Base-by-base conservation (phyloP, 2,329 filamentous ascomycete genomes). In the Teratosphaeria viscida region DNA sequence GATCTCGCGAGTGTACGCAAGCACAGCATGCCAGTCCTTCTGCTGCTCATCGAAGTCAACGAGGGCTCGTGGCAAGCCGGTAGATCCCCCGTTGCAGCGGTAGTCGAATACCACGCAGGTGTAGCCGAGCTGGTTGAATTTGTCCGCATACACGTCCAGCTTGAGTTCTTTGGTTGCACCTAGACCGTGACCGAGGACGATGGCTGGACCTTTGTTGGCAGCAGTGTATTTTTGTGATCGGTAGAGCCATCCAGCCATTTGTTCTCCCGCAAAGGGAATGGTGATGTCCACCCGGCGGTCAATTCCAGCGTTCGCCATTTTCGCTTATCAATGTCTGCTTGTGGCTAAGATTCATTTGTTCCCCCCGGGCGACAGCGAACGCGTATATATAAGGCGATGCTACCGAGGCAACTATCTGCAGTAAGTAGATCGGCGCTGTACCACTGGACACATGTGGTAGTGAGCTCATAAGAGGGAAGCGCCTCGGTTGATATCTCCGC, bases 1-100 rank as follows among this genome's bases (percentile, higher is more conserved):
- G 16, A 65, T 57, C 7, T 66, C 65, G 53, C 71, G 70, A 5
- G 70, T 69, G 63, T 71, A 76, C 14, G 73, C 75, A 52, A 77
- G 74, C 5, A 74, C 74, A 62, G 75, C 72, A 6, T 65, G 68
- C 49, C 69, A 68, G 62, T 77, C 74, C 54, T 64, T 68, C 27
- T 64, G 62, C 60, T 76, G 73, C 47, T 67, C 26, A 3, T 57
- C 32, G 0, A 71, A 67, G 27, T 70, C 63, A 32, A 77, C 71
- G 60, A 74, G 71, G 5, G 66, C 62, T 11, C 69, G 66, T 7
- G 72, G 72, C 55, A 67, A 56, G 16, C 70, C 70, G 37, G 75
- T 73, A 57, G 70, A 71, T 19, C 57, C 63, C 6, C 72, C 73
- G 58, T 70, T 72, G 54, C 65, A 64, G 27, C 73, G 71, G 58